These are phyloP conservation scores for Alternaria novae-zelandiae DNA, from an alignment of 2,329 filamentous ascomycete genomes.

Conservation along the genomic window DNA sequence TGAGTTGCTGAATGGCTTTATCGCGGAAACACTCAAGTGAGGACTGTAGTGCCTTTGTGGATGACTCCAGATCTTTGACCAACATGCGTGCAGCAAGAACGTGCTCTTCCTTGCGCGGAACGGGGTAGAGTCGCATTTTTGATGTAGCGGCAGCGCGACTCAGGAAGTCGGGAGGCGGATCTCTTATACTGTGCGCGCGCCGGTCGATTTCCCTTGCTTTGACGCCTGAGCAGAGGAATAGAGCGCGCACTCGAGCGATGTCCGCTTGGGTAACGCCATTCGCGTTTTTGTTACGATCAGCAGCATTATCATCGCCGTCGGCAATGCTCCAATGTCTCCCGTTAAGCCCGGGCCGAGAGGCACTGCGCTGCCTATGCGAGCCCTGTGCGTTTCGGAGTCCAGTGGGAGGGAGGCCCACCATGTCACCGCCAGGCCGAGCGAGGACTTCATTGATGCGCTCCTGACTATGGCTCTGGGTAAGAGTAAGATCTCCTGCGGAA, in stretches of 20 bases:
- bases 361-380: slow-evolving; percentile 24
- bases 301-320: slow-evolving; percentile 47
- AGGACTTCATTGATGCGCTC: slow-evolving; percentile 41
- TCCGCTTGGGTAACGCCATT: slow-evolving; percentile 64
- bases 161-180: slow-evolving; percentile 44
- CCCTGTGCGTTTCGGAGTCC: slow-evolving; percentile 29
- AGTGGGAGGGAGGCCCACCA: slow-evolving; percentile 38
- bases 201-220: slow-evolving; percentile 83
- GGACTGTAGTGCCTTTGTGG: slow-evolving; percentile 55
- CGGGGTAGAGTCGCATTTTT: slow-evolving; percentile 49
- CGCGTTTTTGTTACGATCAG: slow-evolving; percentile 32
- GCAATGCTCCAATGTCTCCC: slow-evolving; percentile 66
- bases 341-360: slow-evolving; percentile 47
- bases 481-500: slow-evolving; percentile 29
- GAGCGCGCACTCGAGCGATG: slow-evolving; percentile 75
- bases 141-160: slow-evolving; percentile 54
- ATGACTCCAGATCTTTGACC: slow-evolving; percentile 55
- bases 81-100: slow-evolving; percentile 61
- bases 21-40: slow-evolving; percentile 59
- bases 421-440: slow-evolving; percentile 38
- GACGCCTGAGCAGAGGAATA: slow-evolving; percentile 84
- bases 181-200: slow-evolving; percentile 61
- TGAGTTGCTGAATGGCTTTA: slow-evolving; percentile 53
- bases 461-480: slow-evolving; percentile 27
- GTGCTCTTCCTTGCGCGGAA: slow-evolving; percentile 59